Percentiles rank a stretch among this genome's conserved stretches.
phyloP scores from a whole-genome alignment of 2,329 filamentous ascomycete genomes.

The Lojkania enalia region DNA sequence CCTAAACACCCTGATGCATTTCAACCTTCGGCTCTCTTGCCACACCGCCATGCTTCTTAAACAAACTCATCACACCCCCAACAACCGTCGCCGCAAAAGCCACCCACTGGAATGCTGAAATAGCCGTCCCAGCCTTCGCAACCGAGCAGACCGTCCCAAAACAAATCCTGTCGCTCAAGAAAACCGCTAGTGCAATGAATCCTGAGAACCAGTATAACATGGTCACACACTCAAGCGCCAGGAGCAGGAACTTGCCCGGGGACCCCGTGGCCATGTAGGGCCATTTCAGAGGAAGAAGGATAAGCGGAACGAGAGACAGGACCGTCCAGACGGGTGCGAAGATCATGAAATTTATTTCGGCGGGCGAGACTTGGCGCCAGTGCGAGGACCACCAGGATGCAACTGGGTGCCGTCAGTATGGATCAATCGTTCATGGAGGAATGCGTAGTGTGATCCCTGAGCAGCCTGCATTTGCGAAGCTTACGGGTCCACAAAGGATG shows the following conservation, averaged over 20 bases:
- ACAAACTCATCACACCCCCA: slow-evolving; percentile 35
- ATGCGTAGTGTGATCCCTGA: too few relatives aligned
- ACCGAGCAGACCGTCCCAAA: slow-evolving; percentile 60
- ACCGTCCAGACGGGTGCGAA: slow-evolving; percentile 76
- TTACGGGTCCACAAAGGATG: too few relatives aligned
- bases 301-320: slow-evolving; percentile 69
- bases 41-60: slow-evolving; percentile 15
- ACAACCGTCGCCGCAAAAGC: slow-evolving; percentile 49
- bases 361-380: slow-evolving; percentile 58
- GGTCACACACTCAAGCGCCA: slow-evolving; percentile 71
- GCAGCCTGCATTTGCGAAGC: slow-evolving; percentile 6
- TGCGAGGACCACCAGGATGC: slow-evolving; percentile 57
- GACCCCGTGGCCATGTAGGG: slow-evolving; percentile 40
- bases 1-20: slow-evolving; percentile 48
- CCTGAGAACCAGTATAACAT: slow-evolving; percentile 91
- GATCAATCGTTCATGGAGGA: too few relatives aligned
- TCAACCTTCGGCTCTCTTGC: slow-evolving; percentile 34
- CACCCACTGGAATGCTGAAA: slow-evolving; percentile 67
- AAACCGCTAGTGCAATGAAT: slow-evolving; percentile 74
- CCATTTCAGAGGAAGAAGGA: slow-evolving; percentile 66
- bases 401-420: slow-evolving; percentile 51
- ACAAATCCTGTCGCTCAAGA: slow-evolving; percentile 62
- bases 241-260: slow-evolving; percentile 62
- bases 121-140: slow-evolving; percentile 65
- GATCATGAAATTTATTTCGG: slow-evolving; percentile 73